Percentiles rank a stretch among this genome's conserved stretches.
Evolutionary conservation across 306 rosid species (phyloP).

Genomic region (Vigna unguiculata): DNA sequence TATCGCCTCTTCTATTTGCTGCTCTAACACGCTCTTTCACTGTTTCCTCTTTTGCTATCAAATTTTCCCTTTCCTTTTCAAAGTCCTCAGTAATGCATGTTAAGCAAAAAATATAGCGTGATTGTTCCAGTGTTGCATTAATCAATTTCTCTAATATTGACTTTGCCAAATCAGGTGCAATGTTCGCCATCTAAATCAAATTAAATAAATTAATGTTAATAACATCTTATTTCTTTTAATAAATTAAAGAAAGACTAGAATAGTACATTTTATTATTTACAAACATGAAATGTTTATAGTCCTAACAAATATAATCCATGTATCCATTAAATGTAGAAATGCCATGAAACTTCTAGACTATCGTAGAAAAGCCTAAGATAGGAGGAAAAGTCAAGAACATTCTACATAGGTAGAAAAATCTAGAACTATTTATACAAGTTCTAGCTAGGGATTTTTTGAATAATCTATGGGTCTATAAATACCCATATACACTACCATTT

Average conservation of each 20-base stretch:
- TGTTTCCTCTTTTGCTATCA: not conserved
- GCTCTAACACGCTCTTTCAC: not conserved
- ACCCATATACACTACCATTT: no score
- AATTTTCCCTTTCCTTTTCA: not conserved
- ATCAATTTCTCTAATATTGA: not conserved
- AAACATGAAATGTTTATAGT: no score
- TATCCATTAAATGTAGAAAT: no score
- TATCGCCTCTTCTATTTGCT: not conserved
- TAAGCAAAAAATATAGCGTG: slow-evolving; percentile 14
- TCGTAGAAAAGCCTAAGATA: no score
- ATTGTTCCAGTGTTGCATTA: not conserved
- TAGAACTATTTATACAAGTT: no score
- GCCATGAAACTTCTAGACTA: no score
- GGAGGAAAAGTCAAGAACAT: no score
- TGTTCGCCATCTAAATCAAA: not conserved
- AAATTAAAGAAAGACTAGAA: not conserved
- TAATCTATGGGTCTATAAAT: no score
- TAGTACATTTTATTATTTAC: not conserved
- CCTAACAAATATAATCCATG: no score
- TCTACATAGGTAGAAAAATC: no score
- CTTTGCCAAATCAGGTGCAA: not conserved
- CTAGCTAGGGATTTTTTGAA: no score
- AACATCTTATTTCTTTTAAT: not conserved
- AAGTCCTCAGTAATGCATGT: not conserved
- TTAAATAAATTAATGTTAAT: not conserved